Evolutionary conservation across 331 rosid species (phyloP), one percentile per base, ranked within the genome.

Genomic region (Spiraea crenata): DNA sequence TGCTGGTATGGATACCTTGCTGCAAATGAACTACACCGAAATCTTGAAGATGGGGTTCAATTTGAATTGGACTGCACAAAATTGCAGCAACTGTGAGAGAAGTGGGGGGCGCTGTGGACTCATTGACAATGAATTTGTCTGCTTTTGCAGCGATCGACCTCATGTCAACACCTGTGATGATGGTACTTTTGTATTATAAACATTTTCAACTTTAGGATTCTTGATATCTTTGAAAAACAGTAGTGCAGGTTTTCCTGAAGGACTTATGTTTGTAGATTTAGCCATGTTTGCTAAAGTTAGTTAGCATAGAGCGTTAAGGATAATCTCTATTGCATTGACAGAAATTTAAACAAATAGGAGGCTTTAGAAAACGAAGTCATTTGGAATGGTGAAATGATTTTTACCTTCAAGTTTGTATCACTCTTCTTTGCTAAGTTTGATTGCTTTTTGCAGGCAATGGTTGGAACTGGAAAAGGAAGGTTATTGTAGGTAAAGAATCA

Each of bases 81-180:
- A 81, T 49, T 89, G 92, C 68, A 73, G 81, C 59, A 51, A 54
- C 31, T 87, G 92, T 76, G 79, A 80, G 78, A 72, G 7, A 7
- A 89, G 92, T 63, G 90, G 87, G 10, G 92, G 95, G n/a, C 70
- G 82, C 6, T 86, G 98, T 73, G 93, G 93, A 54, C 79, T 76
- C 67, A 77, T 71, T 38, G 17, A 58, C 42, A 74, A 76, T 51
- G 25, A 74, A 56, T 79, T 83, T 57, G 59, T 73, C 48, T 90
- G 93, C 70, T 85, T 79, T 75, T 88, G 89, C 78, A 72, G 74
- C 25, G 88, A 81, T 77, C 56, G 80, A 41, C 76, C 86, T 48
- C 86, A 80, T 71, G 15, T 6, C 1, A 65, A 74, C 80, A 77
- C 74, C 56, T 89, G 92, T 74, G 74, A 84, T 57, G 60, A 72